Base-by-base conservation (phyloP, 345 rosid genomes). In the Gossypium bickii region DNA sequence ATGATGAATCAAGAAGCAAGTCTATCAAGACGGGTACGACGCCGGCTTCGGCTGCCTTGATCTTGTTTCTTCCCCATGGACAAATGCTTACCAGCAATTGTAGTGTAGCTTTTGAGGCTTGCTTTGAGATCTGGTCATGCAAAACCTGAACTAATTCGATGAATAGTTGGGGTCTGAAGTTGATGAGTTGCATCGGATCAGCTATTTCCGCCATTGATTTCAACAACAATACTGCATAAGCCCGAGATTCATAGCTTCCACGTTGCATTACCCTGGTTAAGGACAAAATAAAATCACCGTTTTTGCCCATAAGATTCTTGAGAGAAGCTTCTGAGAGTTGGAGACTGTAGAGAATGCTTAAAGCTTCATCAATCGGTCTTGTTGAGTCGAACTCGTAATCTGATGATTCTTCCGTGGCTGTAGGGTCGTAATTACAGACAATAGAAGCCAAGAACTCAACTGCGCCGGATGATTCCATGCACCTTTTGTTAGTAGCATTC, bases 31-130 rank as follows among this genome's bases (percentile, higher is more conserved):
- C 82, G 1, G 87, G 43, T 12, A 90, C 86, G 1, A 86, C 86
- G 3, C 92, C 86, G 38, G 59, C 59, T 55, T 55, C 59, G 25
- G 59, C 59, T 7, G 10, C 22, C 59, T 55, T 55, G 12, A 55
- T 59, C 73, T 92, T 77, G 88, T 93, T 93, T 69, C 93, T 85
- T 71, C 96, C 92, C 89, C 87, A 85, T 25, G 93, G 92, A 71
- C 88, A 84, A 11, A 82, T 17, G 43, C 64, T 81, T 65, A 86
- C 74, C 24, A 93, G 77, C 47, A 87, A 78, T 53, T 86, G 80
- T 75, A 93, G 76, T 15, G 89, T 85, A 0, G 91, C 83, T 82
- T 88, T 93, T 5, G 93, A 78, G 2, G 93, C 90, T 62, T 90
- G 87, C 1, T 72, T 80, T 0, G 96, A 90, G 65, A 90, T 88